A percentile compares a stretch with the other conserved stretches of the same genome.
phyloP scores from a whole-genome alignment of 2,329 filamentous ascomycete species.

The Fusarium miscanthi region DNA sequence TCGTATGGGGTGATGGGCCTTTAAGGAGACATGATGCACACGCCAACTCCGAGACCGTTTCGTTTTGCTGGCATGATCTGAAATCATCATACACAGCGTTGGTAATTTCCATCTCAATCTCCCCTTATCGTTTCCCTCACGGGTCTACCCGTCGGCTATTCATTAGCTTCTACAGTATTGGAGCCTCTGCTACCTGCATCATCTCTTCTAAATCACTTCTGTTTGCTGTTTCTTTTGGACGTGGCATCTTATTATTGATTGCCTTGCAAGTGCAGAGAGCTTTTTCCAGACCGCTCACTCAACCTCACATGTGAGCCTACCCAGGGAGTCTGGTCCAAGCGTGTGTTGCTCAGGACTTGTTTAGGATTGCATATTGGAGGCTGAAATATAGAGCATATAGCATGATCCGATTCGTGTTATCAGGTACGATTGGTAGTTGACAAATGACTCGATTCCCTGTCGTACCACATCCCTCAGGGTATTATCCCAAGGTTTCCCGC shows the following conservation, averaged over 20 bases:
- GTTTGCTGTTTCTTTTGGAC: neutral
- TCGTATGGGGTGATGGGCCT: constrained; percentile 34
- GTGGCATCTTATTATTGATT: neutral
- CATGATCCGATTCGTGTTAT: constrained; percentile 26
- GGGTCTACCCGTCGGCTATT: constrained; percentile 7
- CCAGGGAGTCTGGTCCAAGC: constrained; percentile 12
- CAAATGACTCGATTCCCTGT: constrained; percentile 10
- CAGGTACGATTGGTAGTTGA: constrained; percentile 8
- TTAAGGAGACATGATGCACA: constrained; percentile 20
- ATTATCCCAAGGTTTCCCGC: neutral
- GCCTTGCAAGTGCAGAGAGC: neutral
- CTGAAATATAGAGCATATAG: constrained; percentile 18
- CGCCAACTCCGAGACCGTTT: constrained; percentile 19
- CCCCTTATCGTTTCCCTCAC: neutral
- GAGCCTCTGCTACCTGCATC: constrained; percentile 7
- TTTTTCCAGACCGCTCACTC: constrained; percentile 16
- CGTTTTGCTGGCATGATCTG: constrained; percentile 29
- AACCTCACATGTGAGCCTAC: constrained; percentile 21
- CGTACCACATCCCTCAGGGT: constrained; percentile 25
- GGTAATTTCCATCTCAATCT: constrained; percentile 6
- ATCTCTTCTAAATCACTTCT: neutral
- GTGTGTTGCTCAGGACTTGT: constrained; percentile 1
- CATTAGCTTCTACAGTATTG: neutral
- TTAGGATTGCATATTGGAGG: constrained; percentile 15
- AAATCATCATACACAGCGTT: constrained; percentile 21